Percentiles rank a stretch among this genome's conserved stretches.
Evolutionary conservation across 495 filamentous ascomycete species (phyloP).

Genomic region (Xylaria longipes): DNA sequence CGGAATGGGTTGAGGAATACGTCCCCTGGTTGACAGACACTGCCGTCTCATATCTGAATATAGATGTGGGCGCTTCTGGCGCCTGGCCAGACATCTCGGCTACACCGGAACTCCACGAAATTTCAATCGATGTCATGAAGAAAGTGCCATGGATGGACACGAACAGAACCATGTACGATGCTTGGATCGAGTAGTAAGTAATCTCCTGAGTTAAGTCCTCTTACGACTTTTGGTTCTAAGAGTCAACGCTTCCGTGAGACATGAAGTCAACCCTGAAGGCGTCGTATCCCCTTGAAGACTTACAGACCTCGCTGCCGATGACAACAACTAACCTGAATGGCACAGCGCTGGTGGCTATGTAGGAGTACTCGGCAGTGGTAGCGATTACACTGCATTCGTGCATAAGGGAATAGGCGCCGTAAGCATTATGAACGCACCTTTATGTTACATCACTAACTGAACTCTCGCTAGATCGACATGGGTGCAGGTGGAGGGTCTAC

Average conservation of each 20-base stretch:
- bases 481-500: constrained; percentile 63
- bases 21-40: constrained; percentile 76
- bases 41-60: constrained; percentile 83
- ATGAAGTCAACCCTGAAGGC: neutral
- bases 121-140: constrained; percentile 68
- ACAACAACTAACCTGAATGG: neutral
- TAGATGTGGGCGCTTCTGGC: constrained; percentile 80
- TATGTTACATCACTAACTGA: neutral
- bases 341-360: constrained; percentile 62
- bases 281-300: neutral
- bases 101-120: constrained; percentile 77
- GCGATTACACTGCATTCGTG: constrained; percentile 87
- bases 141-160: constrained; percentile 77
- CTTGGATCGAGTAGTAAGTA: constrained; percentile 55
- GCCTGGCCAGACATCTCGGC: constrained; percentile 68
- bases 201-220: no score
- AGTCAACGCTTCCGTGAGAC: neutral
- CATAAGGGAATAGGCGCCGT: constrained; percentile 79
- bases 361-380: constrained; percentile 75
- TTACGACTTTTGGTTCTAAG: neutral
- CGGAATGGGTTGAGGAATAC: constrained; percentile 90
- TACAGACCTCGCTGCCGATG: neutral
- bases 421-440: constrained; percentile 43
- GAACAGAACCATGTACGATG: constrained; percentile 70
- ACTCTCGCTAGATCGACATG: constrained; percentile 63